These are phyloP conservation scores for Botrytis aclada DNA, from an alignment of 2,329 filamentous ascomycete species.

Conservation along the genomic window DNA sequence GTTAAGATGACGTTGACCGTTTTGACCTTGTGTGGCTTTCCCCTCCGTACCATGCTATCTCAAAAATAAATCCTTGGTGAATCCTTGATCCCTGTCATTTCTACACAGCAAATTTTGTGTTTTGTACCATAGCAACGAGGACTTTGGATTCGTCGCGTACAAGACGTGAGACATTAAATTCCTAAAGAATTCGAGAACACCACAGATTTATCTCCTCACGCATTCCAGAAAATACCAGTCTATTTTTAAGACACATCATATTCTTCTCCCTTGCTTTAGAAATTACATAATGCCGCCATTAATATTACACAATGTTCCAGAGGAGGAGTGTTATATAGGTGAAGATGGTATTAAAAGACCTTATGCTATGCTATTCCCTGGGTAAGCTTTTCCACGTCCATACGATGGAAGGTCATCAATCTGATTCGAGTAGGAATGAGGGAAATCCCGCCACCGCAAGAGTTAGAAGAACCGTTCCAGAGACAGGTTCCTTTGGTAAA, in stretches of 20 bases:
- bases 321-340: conserved; percentile 64
- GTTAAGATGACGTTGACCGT: conserved; percentile 6
- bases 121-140: neutral
- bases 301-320: conserved; percentile 66
- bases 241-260: conserved; percentile 15
- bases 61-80: neutral
- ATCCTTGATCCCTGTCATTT: conserved; percentile 12
- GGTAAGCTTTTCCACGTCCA: conserved; percentile 45
- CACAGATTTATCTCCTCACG: neutral
- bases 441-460: conserved; percentile 48
- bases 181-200: neutral
- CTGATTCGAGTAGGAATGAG: conserved; percentile 46
- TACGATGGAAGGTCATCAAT: conserved; percentile 17
- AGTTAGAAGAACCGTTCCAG: conserved; percentile 53
- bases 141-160: conserved; percentile 20
- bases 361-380: conserved; percentile 64
- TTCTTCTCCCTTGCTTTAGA: conserved; percentile 14
- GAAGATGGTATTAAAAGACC: conserved; percentile 63
- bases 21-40: neutral
- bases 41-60: neutral
- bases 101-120: conserved; percentile 12
- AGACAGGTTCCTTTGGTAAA: conserved; percentile 64
- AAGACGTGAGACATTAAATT: neutral
- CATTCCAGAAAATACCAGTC: conserved; percentile 11
- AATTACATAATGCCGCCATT: conserved; percentile 55